A percentile compares a stretch with the other conserved stretches of the same genome.
These are phyloP conservation scores for Kandelia obovata DNA, from an alignment of 345 rosid species.

Conservation along the genomic window DNA sequence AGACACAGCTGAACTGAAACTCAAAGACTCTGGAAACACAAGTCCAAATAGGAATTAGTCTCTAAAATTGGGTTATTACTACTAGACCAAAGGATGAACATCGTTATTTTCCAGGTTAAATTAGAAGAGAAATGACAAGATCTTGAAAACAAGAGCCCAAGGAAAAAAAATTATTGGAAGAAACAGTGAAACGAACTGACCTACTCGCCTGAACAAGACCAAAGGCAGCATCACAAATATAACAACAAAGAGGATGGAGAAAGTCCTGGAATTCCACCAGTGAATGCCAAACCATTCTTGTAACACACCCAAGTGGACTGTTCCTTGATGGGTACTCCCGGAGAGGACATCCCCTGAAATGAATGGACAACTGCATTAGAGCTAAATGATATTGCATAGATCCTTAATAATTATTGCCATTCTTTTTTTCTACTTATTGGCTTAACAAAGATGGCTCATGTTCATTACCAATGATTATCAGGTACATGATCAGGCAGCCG, in stretches of 20 bases:
- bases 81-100: too few relatives aligned
- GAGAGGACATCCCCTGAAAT: conserved; percentile 73
- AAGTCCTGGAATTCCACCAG: conserved; percentile 81
- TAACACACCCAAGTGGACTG: conserved; percentile 66
- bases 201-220: conserved; percentile 54
- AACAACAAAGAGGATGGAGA: conserved; percentile 50
- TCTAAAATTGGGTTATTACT: not conserved
- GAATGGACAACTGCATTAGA: not conserved
- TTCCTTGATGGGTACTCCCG: conserved; percentile 54
- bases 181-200: conserved; percentile 27
- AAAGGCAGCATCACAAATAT: conserved; percentile 64
- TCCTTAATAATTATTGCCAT: too few relatives aligned
- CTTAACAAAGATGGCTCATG: too few relatives aligned
- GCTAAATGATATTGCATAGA: not conserved
- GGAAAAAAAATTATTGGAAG: not conserved
- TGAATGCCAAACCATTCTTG: conserved; percentile 84
- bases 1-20: conserved; percentile 57
- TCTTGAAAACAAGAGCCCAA: too few relatives aligned
- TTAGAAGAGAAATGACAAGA: too few relatives aligned
- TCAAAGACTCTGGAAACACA: conserved; percentile 50
- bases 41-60: conserved; percentile 2
- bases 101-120: too few relatives aligned
- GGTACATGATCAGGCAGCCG: conserved; percentile 66
- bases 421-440: too few relatives aligned
- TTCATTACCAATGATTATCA: conserved; percentile 70